phyloP scores from a whole-genome alignment of 441 rosid species.

The Populus hybrid region DNA sequence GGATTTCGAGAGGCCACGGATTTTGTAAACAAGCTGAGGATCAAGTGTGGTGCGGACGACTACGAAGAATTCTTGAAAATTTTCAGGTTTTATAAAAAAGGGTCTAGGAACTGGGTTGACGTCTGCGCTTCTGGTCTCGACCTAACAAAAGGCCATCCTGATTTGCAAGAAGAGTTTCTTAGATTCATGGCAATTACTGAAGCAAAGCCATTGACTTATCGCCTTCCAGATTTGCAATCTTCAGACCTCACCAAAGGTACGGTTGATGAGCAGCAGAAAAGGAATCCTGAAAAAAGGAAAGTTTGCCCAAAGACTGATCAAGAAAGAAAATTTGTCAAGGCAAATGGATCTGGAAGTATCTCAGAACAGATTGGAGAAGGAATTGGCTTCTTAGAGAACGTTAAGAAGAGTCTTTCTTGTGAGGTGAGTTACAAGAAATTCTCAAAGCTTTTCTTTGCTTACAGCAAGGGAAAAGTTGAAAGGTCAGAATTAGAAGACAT shows the following conservation, averaged over 20 bases:
- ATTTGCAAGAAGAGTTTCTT: background rate
- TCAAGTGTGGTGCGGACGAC: background rate
- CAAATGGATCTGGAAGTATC: background rate
- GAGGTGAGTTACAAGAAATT: background rate
- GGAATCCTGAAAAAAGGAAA: background rate
- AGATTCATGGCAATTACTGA: background rate
- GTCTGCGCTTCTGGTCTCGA: background rate
- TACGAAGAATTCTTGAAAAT: background rate
- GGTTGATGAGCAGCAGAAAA: background rate
- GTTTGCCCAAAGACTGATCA: background rate
- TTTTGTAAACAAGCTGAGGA: background rate
- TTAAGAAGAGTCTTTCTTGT: background rate
- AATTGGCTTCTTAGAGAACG: background rate
- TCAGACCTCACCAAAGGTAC: background rate
- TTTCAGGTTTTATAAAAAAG: background rate
- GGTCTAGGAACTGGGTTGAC: background rate
- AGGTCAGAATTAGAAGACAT: background rate
- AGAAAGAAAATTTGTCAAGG: background rate
- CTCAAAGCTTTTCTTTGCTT: background rate
- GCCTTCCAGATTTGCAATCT: background rate
- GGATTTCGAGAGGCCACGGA: background rate
- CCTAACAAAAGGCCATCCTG: background rate
- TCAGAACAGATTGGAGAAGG: background rate
- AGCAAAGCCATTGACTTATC: background rate
- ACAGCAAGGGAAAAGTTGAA: background rate